Evolutionary conservation across 352 stramenopile species (phyloP).

Genomic region (Pythium biforme): DNA sequence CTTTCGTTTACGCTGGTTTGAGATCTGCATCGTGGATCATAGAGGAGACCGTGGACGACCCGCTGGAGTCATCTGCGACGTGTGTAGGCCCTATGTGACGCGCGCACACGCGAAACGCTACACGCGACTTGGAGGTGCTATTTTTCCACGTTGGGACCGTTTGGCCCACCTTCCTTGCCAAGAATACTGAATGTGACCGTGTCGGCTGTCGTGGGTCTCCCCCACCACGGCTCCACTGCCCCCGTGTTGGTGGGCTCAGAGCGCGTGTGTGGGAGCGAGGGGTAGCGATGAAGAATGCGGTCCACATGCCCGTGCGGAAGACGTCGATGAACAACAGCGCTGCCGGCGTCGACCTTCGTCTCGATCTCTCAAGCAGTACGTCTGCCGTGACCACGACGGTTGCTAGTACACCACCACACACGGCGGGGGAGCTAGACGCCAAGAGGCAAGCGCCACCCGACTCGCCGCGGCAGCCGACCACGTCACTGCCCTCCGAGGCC

Average conservation of each 20-base stretch:
- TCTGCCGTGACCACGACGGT: background rate
- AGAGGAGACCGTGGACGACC: background rate
- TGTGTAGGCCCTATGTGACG: background rate
- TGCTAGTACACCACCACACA: too few species aligned
- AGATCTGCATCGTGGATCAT: too few species aligned
- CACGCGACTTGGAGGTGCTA: too few species aligned
- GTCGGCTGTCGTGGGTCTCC: too few species aligned
- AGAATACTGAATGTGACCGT: too few species aligned
- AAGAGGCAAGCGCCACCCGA: slow-evolving; percentile 7
- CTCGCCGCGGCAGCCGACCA: slow-evolving; percentile 15
- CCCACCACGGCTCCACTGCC: background rate
- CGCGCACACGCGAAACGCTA: too few species aligned
- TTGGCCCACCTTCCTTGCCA: too few species aligned
- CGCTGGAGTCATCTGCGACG: background rate
- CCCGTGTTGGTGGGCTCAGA: background rate
- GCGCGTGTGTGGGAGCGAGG: background rate
- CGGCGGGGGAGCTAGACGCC: background rate
- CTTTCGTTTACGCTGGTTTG: background rate
- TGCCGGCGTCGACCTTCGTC: background rate
- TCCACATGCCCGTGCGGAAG: background rate
- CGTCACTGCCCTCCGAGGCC: slow-evolving; percentile 14
- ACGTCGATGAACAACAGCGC: background rate
- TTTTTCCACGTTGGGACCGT: too few species aligned
- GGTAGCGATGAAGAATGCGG: slow-evolving; percentile 1
- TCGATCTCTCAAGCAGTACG: background rate